Base-by-base conservation (phyloP, 768 basidiomycete species). In the Russula lepida region DNA sequence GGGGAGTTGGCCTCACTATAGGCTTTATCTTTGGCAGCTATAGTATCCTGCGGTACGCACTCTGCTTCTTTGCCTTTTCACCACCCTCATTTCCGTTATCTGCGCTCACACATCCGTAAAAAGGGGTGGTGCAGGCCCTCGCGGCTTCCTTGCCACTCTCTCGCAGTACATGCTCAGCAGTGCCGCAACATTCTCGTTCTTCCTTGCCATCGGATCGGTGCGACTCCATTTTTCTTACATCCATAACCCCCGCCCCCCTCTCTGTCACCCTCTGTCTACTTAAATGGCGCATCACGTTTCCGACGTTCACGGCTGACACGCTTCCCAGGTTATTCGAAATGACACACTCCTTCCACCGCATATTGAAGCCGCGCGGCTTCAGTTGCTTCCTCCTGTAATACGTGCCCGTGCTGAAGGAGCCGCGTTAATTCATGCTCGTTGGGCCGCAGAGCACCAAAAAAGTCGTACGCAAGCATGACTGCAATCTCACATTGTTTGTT, bases 141-240 rank as follows among this genome's bases (percentile, higher is more conserved):
- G 94, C 69, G 97, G 97, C 12, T 76, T 84, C 53, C 77, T 98
- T 27, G 87, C 92, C 4, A 97, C 97, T 1, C 83, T 99, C 54
- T 95, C 95, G 15, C 92, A 95, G 69, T 98, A 98, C 74, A 99
- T 99, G 97, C 82, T 98, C 30, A 92, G 91, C 69, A 98, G 95
- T 68, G 95, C 92, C 6, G 95, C 95, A 8, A 97, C 95, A 0
- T 98, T 99, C 73, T 88, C 87, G 3, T 98, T 98, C 78, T 98
- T 98, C 85, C 85, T 98, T 63, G 84, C 92, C 43, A 91, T 97
- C 69, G 89, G 92, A 69, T 93, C 93, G 32, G 93, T 95, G 69
- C 68, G 84, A 11, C 70, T 4, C 27, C 61, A 6, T 53, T 47
- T 53, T 47, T 53, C 50, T 61, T 23, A 53, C 35, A 19, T 23